Evolutionary conservation across 2,329 filamentous ascomycete species (phyloP).

Genomic region (Trichocomaceae sp.): DNA sequence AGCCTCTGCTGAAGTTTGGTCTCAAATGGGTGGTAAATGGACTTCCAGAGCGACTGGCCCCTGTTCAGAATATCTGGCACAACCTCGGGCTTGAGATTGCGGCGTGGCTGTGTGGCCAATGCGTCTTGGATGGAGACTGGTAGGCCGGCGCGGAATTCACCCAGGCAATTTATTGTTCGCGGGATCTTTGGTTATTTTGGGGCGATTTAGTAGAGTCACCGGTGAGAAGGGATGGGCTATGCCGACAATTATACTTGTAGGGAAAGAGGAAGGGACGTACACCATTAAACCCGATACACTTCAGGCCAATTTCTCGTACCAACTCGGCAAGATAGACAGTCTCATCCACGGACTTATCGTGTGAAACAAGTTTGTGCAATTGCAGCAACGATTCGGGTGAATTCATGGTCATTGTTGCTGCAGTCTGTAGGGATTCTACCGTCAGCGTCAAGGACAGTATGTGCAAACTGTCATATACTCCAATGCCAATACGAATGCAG

Average conservation of each 20-base stretch:
- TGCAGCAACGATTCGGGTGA: constrained; percentile 66
- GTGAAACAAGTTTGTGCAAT: constrained; percentile 48
- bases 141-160: constrained; percentile 60
- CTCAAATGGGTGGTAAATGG: constrained; percentile 69
- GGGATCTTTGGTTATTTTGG: constrained; percentile 48
- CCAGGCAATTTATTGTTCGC: constrained; percentile 74
- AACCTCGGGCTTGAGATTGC: constrained; percentile 44
- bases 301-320: constrained; percentile 40
- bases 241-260: background rate
- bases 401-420: constrained; percentile 79
- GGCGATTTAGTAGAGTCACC: background rate
- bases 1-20: constrained; percentile 65
- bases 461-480: too few species aligned
- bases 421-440: constrained; percentile 49
- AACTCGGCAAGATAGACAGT: constrained; percentile 31
- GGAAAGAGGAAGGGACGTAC: background rate
- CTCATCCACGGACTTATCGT: constrained; percentile 21
- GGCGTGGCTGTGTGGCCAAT: constrained; percentile 9
- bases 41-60: constrained; percentile 65
- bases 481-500: too few species aligned
- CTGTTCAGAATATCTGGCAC: constrained; percentile 50
- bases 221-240: background rate
- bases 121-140: constrained; percentile 39
- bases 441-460: background rate
- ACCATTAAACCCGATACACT: constrained; percentile 44